Evolutionary conservation across 768 basidiomycete genomes (phyloP).

Genomic region (Termitomyces sp.): DNA sequence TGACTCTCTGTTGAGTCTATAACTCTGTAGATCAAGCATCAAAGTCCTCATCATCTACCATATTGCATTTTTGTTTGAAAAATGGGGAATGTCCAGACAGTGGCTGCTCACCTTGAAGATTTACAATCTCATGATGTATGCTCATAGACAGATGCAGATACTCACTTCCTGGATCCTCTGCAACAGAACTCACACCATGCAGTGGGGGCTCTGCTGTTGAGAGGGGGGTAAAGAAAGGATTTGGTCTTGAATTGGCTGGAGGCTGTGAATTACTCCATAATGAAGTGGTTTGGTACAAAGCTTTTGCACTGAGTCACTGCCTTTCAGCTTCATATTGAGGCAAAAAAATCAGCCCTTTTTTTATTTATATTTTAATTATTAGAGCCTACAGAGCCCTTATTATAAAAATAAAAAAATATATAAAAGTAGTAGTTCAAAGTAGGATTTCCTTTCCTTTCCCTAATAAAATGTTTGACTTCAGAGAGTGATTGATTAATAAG

Average conservation of each 20-base stretch:
- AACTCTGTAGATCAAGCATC: background rate
- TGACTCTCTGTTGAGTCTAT: background rate
- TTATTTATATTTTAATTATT: too few relatives aligned
- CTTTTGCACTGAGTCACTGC: background rate
- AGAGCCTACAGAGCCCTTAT: too few relatives aligned
- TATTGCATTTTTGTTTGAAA: background rate
- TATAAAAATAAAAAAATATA: too few relatives aligned
- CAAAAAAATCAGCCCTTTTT: background rate
- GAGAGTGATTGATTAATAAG: too few relatives aligned
- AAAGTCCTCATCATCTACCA: background rate
- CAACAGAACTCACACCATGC: too few relatives aligned
- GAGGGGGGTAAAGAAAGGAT: background rate
- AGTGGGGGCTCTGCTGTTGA: background rate
- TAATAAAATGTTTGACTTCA: too few relatives aligned
- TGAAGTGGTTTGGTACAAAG: background rate
- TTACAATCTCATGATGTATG: background rate
- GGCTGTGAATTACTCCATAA: background rate
- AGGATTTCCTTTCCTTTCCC: too few relatives aligned
- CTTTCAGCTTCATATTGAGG: background rate
- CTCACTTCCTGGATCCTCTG: background rate
- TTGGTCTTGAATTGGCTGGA: background rate
- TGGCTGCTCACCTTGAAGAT: background rate
- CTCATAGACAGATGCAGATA: background rate
- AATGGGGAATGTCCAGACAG: background rate
- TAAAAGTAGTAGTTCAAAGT: too few relatives aligned